Evolutionary conservation across 345 rosid species (phyloP).

Genomic region (Gossypium bickii): DNA sequence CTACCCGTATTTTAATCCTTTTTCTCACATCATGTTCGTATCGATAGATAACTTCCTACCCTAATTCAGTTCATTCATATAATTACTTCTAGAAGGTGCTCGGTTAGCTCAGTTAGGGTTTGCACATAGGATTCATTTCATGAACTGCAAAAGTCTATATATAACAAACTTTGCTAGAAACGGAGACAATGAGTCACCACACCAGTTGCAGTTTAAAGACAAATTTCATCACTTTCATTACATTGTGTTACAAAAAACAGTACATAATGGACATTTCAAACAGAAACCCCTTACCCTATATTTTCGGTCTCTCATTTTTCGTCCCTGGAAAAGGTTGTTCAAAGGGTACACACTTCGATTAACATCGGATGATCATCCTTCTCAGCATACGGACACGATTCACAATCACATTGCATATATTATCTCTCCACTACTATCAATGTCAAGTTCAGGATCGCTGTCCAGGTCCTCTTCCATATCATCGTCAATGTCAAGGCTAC

Average conservation of each 20-base stretch:
- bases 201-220: background rate
- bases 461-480: conserved; percentile 97
- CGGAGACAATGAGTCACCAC: background rate
- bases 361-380: background rate
- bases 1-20: no score
- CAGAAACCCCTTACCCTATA: background rate
- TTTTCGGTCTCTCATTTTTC: background rate
- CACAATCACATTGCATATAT: conserved; percentile 74
- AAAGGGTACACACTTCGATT: background rate
- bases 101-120: no score
- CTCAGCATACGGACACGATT: background rate
- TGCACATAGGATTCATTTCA: no score
- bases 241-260: background rate
- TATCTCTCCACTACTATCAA: conserved; percentile 94
- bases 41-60: no score
- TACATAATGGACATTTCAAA: conserved; percentile 12
- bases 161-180: background rate
- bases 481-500: conserved; percentile 82
- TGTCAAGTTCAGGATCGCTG: conserved; percentile 83
- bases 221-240: background rate
- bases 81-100: no score
- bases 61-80: no score
- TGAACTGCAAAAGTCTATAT: background rate
- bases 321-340: background rate
- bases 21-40: no score